These are phyloP conservation scores for Cutaneotrichosporon mucoides DNA, from an alignment of 1,284 basidiomycete species.

Conservation along the genomic window DNA sequence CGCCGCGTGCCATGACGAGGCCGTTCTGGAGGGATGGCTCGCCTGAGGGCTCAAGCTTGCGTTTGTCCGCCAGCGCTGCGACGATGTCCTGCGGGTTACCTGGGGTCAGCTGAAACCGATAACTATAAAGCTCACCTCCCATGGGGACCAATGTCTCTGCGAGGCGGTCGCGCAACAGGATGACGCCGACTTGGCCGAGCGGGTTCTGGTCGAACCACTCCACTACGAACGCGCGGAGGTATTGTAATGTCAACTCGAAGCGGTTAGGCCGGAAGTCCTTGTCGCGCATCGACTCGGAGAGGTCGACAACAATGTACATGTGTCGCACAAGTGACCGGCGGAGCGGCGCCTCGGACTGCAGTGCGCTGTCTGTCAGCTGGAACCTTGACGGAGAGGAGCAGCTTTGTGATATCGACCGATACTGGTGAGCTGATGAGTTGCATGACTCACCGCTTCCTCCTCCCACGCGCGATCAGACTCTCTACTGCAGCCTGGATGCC, in stretches of 20 bases:
- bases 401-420: background rate
- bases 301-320: constrained; percentile 81
- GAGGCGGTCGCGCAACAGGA: constrained; percentile 83
- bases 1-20: constrained; percentile 87
- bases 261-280: constrained; percentile 82
- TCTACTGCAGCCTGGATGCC: constrained; percentile 86
- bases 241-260: constrained; percentile 74
- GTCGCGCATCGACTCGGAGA: constrained; percentile 89
- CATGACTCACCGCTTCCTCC: constrained; percentile 67
- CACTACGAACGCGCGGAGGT: constrained; percentile 79
- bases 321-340: constrained; percentile 95
- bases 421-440: background rate
- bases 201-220: constrained; percentile 99
- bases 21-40: constrained; percentile 96
- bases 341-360: constrained; percentile 70
- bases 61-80: constrained; percentile 75
- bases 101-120: constrained; percentile 46
- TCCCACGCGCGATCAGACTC: constrained; percentile 75
- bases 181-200: constrained; percentile 88
- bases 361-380: constrained; percentile 50
- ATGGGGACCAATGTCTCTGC: constrained; percentile 83
- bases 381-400: no score
- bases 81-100: constrained; percentile 94
- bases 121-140: constrained; percentile 74
- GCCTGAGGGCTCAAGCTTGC: constrained; percentile 81